Base-by-base conservation (phyloP, 352 stramenopile genomes). In the Phytophthora europaea region DNA sequence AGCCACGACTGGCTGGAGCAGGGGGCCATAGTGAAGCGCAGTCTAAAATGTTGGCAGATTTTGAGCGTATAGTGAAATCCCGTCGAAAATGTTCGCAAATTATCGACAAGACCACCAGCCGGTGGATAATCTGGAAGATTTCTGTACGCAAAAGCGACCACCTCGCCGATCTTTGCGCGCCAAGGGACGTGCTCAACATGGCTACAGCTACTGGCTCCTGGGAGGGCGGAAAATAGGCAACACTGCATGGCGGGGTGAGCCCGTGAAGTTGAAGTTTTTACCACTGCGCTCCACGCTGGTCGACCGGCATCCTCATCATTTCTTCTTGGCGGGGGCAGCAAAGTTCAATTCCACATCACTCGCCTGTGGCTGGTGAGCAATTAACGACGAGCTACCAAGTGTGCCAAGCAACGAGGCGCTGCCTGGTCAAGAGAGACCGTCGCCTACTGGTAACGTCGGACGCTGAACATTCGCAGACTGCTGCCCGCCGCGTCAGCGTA, bases 391-490 rank as follows among this genome's bases (percentile, higher is more conserved):
- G 6, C 2, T 26, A 9, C 43, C 16, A 45, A 45, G 38, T 45
- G 43, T 12, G 18, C 6, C 18, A 16, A 23, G 18, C 43, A 23
- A 43, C 16, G 0, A 51, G 16, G 43, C 43, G 43, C 43, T 43
- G 28, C 52, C 15, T 33, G 9, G 31, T 28, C 8, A 51, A 55
- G 26, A 20, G 58, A 73, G 58, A 33, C 70, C 53, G 64, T 70
- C 54, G 60, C 53, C 26, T 45, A 31, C 48, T 8, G 45, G 57
- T 66, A 79, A 75, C 65, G 61, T 55, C 50, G 7, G n/a, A 15
- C 40, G 43, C 72, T 78, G 72, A 75, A 61, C 61, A 60, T 65
- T 72, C 51, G 47, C 43, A 52, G 62, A 70, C n/a, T 51, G 43
- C 38, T 28, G 15, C 13, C 18, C 33, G 36, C 15, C 45, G n/a